Base-by-base conservation (phyloP, 495 filamentous ascomycete genomes). In the Immersiella caudata region DNA sequence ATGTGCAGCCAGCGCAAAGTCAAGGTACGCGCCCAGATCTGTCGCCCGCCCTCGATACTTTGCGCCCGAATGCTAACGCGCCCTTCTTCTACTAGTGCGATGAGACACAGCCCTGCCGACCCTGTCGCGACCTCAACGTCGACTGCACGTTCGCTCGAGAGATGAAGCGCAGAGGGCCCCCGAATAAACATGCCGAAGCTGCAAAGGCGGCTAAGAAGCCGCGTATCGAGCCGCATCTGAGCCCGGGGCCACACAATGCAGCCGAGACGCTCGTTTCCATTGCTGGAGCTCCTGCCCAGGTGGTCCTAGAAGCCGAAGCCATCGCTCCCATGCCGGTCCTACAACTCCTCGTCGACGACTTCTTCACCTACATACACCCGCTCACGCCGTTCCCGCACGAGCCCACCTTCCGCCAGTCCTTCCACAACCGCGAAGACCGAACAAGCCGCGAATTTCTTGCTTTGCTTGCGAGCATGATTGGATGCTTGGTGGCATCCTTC, bases 291-390 rank as follows among this genome's bases (percentile, higher is more conserved):
- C 74, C 66, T 9, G 1, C 61, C 3, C 68, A 68, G 22, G 73
- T 75, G 2, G 78, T 76, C n/a, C 77, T 83, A 26, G 81, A 80
- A 68, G 89, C 88, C 50, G 93, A 97, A 75, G 81, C 87, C 0
- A 96, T 97, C 55, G 93, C 91, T 66, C 86, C 91, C 0, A 75
- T 88, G 70, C 77, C 85, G 33, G 85, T 90, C 0, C 78, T 96
- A 52, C 81, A 87, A 54, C 79, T 87, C 2, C 82, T 96, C 6
- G 81, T 97, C 14, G 91, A 94, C 74, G 93, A 97, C 79, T 96
- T 91, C 79, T 96, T 96, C 73, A 93, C 88, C 8, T 94, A 93
- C 74, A 93, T 96, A 62, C 91, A 97, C 73, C 93, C 93, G 1
- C 80, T 97, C n/a, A 83, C 88, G 35, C 93, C 93, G 0, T 86